phyloP scores from a whole-genome alignment of 2,329 filamentous ascomycete genomes.

The Pseudopithomyces maydicus region DNA sequence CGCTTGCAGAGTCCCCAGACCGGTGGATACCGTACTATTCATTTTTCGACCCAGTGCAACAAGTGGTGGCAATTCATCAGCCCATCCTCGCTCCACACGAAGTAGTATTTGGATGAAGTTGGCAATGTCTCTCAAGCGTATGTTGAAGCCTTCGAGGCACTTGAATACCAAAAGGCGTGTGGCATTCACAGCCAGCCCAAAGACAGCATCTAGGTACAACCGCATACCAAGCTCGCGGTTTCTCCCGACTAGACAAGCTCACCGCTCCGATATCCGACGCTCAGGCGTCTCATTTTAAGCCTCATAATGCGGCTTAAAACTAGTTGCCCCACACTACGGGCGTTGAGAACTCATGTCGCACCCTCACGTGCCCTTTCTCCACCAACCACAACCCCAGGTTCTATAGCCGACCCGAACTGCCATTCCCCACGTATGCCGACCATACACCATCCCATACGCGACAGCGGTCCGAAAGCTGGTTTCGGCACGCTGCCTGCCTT shows the following conservation, averaged over 20 bases:
- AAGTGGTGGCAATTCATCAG: too few relatives aligned
- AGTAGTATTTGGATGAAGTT: too few relatives aligned
- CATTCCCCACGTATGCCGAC: neutral
- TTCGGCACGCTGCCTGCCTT: neutral
- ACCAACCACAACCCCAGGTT: neutral
- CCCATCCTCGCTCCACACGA: too few relatives aligned
- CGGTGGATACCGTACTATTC: too few relatives aligned
- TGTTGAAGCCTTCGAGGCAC: too few relatives aligned
- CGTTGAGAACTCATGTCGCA: neutral
- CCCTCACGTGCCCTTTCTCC: neutral
- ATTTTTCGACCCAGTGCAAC: too few relatives aligned
- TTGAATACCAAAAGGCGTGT: too few relatives aligned
- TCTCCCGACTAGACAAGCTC: neutral
- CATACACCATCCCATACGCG: neutral
- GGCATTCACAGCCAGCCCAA: too few relatives aligned
- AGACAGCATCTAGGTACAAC: too few relatives aligned
- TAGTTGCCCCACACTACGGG: neutral
- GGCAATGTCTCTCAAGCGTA: too few relatives aligned
- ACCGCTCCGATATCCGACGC: neutral
- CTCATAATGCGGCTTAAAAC: slow-evolving; percentile 4
- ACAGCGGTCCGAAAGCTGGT: neutral
- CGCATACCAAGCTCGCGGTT: neutral
- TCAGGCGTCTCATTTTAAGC: neutral
- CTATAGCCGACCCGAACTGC: neutral
- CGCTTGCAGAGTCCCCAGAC: too few relatives aligned